Evolutionary conservation across 768 basidiomycete species (phyloP), one percentile per base, ranked within the genome.

Genomic region (Boletus rex-veris): DNA sequence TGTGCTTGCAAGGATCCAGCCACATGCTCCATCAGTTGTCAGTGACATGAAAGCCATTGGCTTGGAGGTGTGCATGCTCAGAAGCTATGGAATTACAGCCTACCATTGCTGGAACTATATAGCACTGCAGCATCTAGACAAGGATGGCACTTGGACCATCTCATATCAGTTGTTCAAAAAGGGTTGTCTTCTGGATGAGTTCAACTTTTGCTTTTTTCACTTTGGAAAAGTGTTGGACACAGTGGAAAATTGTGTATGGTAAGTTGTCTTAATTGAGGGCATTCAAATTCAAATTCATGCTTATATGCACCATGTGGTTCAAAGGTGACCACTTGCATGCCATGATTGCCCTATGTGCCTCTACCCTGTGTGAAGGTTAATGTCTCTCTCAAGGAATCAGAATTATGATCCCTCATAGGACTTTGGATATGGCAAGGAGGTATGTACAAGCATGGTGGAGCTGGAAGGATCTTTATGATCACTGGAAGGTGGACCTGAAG

Each of bases 61-160:
- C 3, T 24, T 24, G 4, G 21, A 24, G 21, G 21, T 3, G 3
- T 6, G 26, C 6, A 7, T 26, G 5, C 26, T 26, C 3, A 7
- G 26, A 6, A 26, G 26, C 26, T 26, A 61, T 12, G 52, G 54
- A 15, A n/a, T 61, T 0, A 61, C 43, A 0, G 54, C 45, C 0
- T 61, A 33, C 28, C 53, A 59, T 11, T 55, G 58, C 15, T 61
- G 58, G 52, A 59, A 61, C 24, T 55, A 61, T 5, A n/a, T 61
- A 0, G 51, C 36, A 1, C 53, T 41, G 2, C 43, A 52, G 10
- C 26, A 26, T 26, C 1, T 26, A 7, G 26, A 26, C 7, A 26
- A 26, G 26, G 26, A 26, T 26, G 6, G 26, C 1, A 16, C 48
- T 7, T 60, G 51, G 48, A 60, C 54, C 0, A 15, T 60, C 2